Percentiles rank a stretch among this genome's conserved stretches.
Conservation (phyloP, 202 grass and related monocot species). For the Dendrocalamus latiflorus region DNA sequence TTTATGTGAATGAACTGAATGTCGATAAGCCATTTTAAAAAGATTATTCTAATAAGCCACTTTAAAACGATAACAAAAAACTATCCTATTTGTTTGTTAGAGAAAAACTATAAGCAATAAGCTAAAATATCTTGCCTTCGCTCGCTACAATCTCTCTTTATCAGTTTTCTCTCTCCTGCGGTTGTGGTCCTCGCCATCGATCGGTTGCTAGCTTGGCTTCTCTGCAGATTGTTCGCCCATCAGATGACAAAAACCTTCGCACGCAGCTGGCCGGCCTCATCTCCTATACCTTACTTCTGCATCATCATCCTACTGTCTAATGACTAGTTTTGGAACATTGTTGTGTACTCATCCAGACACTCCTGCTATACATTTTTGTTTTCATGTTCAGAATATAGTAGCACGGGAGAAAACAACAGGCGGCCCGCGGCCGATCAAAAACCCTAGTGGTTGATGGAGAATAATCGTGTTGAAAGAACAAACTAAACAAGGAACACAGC, state of each 20-base stretch:
- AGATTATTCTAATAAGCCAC: no score
- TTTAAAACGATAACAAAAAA: no score
- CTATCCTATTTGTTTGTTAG: no score
- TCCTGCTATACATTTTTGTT: background rate
- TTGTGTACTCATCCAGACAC: background rate
- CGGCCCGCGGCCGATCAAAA: background rate
- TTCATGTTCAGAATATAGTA: background rate
- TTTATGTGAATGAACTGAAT: no score
- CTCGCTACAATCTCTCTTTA: background rate
- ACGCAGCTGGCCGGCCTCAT: slow-evolving; percentile 19
- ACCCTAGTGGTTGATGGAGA: background rate
- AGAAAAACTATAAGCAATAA: no score
- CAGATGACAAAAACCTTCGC: slow-evolving; percentile 46
- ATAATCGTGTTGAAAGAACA: background rate
- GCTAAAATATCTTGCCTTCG: no score
- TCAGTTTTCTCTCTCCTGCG: background rate
- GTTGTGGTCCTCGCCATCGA: slow-evolving; percentile 2
- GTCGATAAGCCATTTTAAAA: no score
- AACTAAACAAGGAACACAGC: background rate
- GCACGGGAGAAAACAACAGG: background rate
- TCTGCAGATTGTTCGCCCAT: no score
- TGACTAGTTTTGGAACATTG: background rate
- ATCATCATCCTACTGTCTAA: background rate
- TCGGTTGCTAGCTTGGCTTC: slow-evolving; percentile 41
- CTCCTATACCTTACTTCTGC: background rate